Evolutionary conservation across 192 early-diverging fungal genomes (phyloP), one percentile per base, ranked within the genome.

Genomic region (Coemansia sp.): DNA sequence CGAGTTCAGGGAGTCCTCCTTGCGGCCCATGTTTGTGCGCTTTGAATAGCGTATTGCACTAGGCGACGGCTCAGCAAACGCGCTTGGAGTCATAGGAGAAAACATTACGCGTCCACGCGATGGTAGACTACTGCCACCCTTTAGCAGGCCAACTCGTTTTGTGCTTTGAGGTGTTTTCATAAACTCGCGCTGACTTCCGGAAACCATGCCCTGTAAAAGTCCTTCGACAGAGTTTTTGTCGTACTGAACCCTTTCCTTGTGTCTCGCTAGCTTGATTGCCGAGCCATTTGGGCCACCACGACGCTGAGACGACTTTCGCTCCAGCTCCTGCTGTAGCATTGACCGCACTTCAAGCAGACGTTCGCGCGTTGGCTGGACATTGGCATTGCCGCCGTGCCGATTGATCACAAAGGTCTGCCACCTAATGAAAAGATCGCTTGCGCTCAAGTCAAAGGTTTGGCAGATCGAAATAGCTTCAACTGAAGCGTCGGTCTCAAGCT

Each of bases 321-420:
- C 76, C 38, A 67, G 60, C 57, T 84, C 81, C 46, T 71, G 75
- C 30, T 72, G 69, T 10, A 84, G 39, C 41, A 63, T 46, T 60
- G 46, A 57, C 12, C 81, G 68, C 30, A 78, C 60, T 49, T 75
- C 72, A 7, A 78, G 76, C 2, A 84, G 60, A 26, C 81, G 81
- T 35, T 84, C 81, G 36, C 76, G 72, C 26, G 81, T 84, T 34
- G 76, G 75, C 44, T 68, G 51, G 39, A 78, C 36, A 39, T 64
- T 62, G 5, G 51, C 64, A 39, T 73, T 65, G 61, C 81, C 81
- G 36, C 69, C 76, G 38, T 75, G 63, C 16, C 55, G 63, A 65
- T 84, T 84, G 62, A 84, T 75, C 26, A 78, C 30, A 57, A 73
- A 72, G 2, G 75, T 67, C 56, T 84, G 81, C 81, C 81, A 84